Base-by-base conservation (phyloP, 1,139 yeast species). In the Kurtzmaniella natalensis region DNA sequence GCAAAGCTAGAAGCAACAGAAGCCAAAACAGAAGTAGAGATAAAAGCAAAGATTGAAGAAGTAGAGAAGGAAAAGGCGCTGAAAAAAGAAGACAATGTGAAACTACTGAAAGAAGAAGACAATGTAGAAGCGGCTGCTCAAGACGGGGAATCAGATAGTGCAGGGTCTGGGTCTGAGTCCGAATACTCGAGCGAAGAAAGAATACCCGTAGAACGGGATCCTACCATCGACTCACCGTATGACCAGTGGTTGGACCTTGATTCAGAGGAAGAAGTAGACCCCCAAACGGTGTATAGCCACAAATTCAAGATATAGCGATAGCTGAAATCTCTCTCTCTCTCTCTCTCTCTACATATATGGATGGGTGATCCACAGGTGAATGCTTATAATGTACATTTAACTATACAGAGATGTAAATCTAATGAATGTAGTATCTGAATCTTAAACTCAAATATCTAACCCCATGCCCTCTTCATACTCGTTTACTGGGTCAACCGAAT, bases 161-260 rank as follows among this genome's bases (percentile, higher is more conserved):
- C n/a, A n/a, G n/a, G n/a, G 11, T 27, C 23, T 10, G 36, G 28
- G 25, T 28, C 30, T 25, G 42, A 37, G 26, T 25, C 33, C 27
- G 39, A 23, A 18, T 24, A 21, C 9, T 8, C 23, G n/a, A n/a
- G n/a, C n/a, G n/a, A n/a, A n/a, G 5, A 23, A 8, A 26, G 13
- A 17, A n/a, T 17, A 3, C 29, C 29, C 4, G 21, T 26, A 8
- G 18, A 7, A 14, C 44, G 58, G 33, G 57, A 56, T 29, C 51
- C 51, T 2, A 37, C 49, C 5, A 43, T 58, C 7, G 64, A 58
- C 34, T 53, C 61, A 3, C 59, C 52, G 13, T 58, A 48, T 31
- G 57, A 59, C 34, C 38, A 61, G 1, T 45, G 51, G 31, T 42
- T 59, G n/a, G 65, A 59, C 29, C 28, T 35, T 9, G 23, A 22